Evolutionary conservation across 345 rosid genomes (phyloP), one percentile per base, ranked within the genome.

Genomic region (Noccaea caerulescens): DNA sequence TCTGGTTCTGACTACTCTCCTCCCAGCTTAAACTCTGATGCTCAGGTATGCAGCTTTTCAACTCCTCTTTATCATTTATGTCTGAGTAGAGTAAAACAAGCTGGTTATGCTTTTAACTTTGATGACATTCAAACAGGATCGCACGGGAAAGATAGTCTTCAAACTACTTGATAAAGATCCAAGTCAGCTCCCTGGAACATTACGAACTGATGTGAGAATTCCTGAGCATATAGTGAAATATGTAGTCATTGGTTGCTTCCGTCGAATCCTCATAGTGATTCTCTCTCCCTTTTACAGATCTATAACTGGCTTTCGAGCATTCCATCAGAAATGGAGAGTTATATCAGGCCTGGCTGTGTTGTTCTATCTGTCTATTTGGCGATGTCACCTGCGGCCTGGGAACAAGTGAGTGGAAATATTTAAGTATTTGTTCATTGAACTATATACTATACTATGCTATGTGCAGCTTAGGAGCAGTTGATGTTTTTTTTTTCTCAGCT

Each of bases 241-340:
- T 32, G 18, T 38, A 47, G 71, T 57, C 41, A 54, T 36, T 23
- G 6, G 25, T 54, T 69, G 12, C 72, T 49, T 71, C 30, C 23
- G 6, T 25, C 32, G 32, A 36, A 51, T 60, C 30, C 57, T 63
- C 34, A 43, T 45, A 62, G 47, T 45, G 53, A 39, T 56, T 42
- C 7, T 66, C 58, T 37, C 58, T 38, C 9, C 55, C 62, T 52
- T 72, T 16, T 76, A 39, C 86, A 92, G 98, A 88, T 89, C 58
- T 86, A 76, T 79, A 86, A 80, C 76, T 92, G 98, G 98, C 94
- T 89, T 75, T 88, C 94, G 38, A 92, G 54, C 77, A 82, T 94
- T 81, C 98, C 98, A 43, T 83, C 90, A 44, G 98, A 92, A 62
- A 89, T 92, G 98, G 98, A 92, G 82, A 89, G 98, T 81, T 89